A percentile compares a stretch with the other conserved stretches of the same genome.
Evolutionary conservation across 1,139 yeast genomes (phyloP).

Genomic region (Zhuliangozyma blackwelliae): DNA sequence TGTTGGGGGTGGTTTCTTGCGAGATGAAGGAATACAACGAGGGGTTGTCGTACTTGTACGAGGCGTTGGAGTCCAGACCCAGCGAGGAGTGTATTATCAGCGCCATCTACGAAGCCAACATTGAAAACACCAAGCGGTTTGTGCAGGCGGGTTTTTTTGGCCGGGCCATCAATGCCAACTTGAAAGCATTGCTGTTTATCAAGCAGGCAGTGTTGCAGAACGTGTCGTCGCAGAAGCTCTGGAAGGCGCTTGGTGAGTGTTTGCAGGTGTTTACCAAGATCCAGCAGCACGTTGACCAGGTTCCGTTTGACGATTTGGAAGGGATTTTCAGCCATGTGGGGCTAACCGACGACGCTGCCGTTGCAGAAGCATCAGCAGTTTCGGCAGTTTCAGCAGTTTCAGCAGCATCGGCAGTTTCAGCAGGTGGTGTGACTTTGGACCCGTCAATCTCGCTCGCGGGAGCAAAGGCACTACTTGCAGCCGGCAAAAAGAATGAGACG

Average conservation of each 20-base stretch:
- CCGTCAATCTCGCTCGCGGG: conserved; percentile 8
- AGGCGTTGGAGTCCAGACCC: conserved; percentile 42
- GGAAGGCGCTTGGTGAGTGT: conserved; percentile 53
- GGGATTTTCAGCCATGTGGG: conserved; percentile 23
- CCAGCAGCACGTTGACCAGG: conserved; percentile 35
- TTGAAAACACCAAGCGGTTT: conserved; percentile 51
- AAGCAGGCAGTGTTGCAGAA: conserved; percentile 34
- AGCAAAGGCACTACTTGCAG: conserved; percentile 10
- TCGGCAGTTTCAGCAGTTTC: background rate
- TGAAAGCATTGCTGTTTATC: conserved; percentile 50
- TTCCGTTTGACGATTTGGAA: conserved; percentile 42
- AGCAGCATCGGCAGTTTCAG: too few species aligned
- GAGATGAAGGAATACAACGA: conserved; percentile 36
- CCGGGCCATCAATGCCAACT: conserved; percentile 39
- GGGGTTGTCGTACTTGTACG: conserved; percentile 28
- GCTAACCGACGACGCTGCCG: conserved; percentile 2
- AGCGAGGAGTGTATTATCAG: conserved; percentile 54
- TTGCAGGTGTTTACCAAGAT: conserved; percentile 42
- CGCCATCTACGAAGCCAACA: conserved; percentile 54
- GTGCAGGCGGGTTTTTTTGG: conserved; percentile 63
- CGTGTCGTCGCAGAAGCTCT: conserved; percentile 41
- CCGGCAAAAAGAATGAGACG: conserved; percentile 16
- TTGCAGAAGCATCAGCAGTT: conserved; percentile 1
- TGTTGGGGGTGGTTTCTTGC: conserved; percentile 60
- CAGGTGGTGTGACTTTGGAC: conserved; percentile 2